Percentiles rank a stretch among this genome's conserved stretches.
Conservation (phyloP, 257 asterid genomes). For the Coffea eugenioides region DNA sequence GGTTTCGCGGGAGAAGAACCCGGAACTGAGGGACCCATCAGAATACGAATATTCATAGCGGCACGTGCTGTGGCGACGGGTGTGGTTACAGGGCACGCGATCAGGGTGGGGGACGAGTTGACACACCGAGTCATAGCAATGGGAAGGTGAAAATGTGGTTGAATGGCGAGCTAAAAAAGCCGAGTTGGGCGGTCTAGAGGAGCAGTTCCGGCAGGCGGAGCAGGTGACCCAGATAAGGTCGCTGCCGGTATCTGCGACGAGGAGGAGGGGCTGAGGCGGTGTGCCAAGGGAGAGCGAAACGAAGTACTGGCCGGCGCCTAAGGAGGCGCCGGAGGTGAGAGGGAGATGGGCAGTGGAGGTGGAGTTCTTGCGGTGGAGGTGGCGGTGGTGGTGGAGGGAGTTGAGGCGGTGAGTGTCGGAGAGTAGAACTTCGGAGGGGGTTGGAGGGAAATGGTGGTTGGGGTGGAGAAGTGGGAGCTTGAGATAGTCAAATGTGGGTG, state of each 20-base stretch:
- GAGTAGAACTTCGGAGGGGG: constrained; percentile 50
- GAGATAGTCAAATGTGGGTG: constrained; percentile 31
- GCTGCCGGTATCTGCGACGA: constrained; percentile 87
- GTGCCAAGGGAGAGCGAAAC: constrained; percentile 70
- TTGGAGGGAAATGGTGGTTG: constrained; percentile 41
- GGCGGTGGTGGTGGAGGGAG: constrained; percentile 34
- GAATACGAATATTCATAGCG: constrained; percentile 65
- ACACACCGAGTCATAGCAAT: constrained; percentile 62
- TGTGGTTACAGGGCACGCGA: constrained; percentile 49
- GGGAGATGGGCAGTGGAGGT: constrained; percentile 42
- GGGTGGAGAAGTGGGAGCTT: constrained; percentile 65
- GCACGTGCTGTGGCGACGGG: constrained; percentile 76
- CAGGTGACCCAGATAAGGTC: constrained; percentile 84
- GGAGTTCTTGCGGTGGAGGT: neutral
- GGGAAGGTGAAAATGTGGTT: constrained; percentile 59
- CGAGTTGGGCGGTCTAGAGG: constrained; percentile 41
- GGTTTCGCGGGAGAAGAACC: constrained; percentile 67
- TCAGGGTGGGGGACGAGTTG: constrained; percentile 53
- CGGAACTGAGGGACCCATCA: constrained; percentile 73
- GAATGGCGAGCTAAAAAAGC: constrained; percentile 68
- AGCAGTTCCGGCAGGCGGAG: constrained; percentile 69
- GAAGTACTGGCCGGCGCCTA: constrained; percentile 85
- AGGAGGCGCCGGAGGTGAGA: constrained; percentile 65
- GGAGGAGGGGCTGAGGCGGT: constrained; percentile 67
- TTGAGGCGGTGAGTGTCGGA: constrained; percentile 61